Conservation (phyloP, 345 rosid genomes). For the Salix arbutifolia region DNA sequence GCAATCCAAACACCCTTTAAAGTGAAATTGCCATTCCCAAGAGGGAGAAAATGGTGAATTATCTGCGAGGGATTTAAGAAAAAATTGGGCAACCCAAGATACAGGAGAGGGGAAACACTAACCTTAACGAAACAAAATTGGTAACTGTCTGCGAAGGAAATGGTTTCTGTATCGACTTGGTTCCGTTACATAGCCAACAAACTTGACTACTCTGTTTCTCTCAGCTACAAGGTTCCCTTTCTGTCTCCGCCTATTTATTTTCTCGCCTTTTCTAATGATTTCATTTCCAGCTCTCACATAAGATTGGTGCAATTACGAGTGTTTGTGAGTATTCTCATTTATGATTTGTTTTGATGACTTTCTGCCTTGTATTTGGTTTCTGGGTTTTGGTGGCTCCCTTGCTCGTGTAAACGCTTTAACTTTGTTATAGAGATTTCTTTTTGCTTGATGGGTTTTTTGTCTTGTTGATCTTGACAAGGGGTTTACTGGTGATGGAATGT, state of each 20-base stretch:
- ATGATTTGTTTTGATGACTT: neutral
- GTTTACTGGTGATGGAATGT: neutral
- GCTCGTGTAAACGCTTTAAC: neutral
- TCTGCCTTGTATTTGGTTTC: neutral
- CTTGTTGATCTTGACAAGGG: neutral
- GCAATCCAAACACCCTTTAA: no score
- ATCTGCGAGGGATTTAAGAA: neutral
- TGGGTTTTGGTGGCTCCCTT: neutral
- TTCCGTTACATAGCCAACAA: constrained; percentile 62
- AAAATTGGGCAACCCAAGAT: neutral
- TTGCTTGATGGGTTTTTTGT: neutral
- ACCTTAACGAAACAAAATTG: neutral
- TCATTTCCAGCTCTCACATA: neutral
- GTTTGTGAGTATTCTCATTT: neutral
- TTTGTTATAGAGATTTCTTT: neutral
- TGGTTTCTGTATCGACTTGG: constrained; percentile 80
- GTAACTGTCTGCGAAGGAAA: constrained; percentile 13
- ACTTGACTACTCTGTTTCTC: constrained; percentile 59
- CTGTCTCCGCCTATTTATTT: neutral
- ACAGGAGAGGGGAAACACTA: neutral
- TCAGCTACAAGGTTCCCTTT: constrained; percentile 53
- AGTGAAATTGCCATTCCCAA: no score
- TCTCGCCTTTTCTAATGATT: neutral
- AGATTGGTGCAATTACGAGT: neutral
- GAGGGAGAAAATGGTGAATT: neutral